phyloP scores from a whole-genome alignment of 352 stramenopile genomes.

The Phytopythium ostracodes region DNA sequence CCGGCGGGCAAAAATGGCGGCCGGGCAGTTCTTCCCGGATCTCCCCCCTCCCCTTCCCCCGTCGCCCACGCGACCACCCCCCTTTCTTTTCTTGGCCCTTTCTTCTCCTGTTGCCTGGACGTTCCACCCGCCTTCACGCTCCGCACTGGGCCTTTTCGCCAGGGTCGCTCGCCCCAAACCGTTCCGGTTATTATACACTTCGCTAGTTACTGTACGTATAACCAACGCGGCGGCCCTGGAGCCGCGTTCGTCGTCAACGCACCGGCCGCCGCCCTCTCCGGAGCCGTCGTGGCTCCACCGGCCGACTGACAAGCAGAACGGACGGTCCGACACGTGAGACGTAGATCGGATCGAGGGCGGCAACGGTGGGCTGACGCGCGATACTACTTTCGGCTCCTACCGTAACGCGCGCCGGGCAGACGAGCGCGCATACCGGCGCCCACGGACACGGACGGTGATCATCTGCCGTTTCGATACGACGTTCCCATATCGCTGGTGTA shows the following conservation, averaged over 20 bases:
- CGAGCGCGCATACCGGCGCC: slow-evolving; percentile 15
- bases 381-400: slow-evolving; percentile 17
- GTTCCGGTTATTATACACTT: neutral
- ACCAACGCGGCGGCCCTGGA: too few relatives aligned
- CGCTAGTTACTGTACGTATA: too few relatives aligned
- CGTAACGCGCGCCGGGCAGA: slow-evolving; percentile 16
- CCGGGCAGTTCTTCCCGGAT: too few relatives aligned
- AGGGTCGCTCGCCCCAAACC: neutral
- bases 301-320: neutral
- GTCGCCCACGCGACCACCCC: too few relatives aligned
- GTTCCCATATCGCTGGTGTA: neutral
- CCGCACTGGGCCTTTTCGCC: neutral
- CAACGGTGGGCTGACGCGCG: neutral
- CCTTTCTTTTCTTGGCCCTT: slow-evolving; percentile 1
- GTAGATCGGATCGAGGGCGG: neutral
- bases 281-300: neutral
- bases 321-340: slow-evolving; percentile 1
- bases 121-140: neutral
- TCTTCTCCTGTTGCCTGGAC: slow-evolving; percentile 2
- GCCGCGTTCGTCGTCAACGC: neutral
- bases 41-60: too few relatives aligned
- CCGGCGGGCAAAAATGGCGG: too few relatives aligned
- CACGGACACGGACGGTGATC: neutral
- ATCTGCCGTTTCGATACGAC: neutral
- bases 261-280: neutral